phyloP scores from a whole-genome alignment of 2,329 filamentous ascomycete species.

The Fusarium odoratissimum region DNA sequence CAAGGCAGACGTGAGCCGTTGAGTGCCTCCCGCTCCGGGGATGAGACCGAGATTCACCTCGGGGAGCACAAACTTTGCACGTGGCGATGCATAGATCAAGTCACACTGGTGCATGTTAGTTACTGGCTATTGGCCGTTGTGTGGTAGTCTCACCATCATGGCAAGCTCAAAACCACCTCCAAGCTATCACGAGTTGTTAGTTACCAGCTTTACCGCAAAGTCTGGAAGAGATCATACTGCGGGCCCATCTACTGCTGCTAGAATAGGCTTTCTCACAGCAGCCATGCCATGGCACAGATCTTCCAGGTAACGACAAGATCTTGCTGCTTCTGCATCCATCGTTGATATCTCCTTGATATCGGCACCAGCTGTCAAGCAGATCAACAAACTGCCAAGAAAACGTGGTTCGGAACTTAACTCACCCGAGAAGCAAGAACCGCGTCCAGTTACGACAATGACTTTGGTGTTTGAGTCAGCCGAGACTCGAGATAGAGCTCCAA shows the following conservation, averaged over 20 bases:
- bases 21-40: conserved; percentile 53
- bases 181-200: conserved; percentile 45
- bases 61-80: conserved; percentile 50
- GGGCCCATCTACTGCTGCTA: conserved; percentile 55
- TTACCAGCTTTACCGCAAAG: not conserved
- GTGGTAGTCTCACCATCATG: conserved; percentile 49
- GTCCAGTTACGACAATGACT: conserved; percentile 54
- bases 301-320: conserved; percentile 47
- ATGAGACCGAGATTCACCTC: conserved; percentile 53
- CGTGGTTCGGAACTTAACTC: not conserved
- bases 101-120: conserved; percentile 46
- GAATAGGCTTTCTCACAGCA: conserved; percentile 54
- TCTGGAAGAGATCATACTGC: not conserved
- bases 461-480: conserved; percentile 43
- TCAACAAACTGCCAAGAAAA: not conserved
- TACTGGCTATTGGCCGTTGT: not conserved
- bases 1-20: conserved; percentile 50
- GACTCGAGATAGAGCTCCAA: conserved; percentile 43
- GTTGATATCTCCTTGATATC: conserved; percentile 48
- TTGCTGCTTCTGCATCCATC: conserved; percentile 43
- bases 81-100: conserved; percentile 50
- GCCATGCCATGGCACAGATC: conserved; percentile 51
- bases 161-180: conserved; percentile 60
- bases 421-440: conserved; percentile 43
- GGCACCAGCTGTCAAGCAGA: conserved; percentile 40